Base-by-base conservation (phyloP, 1,284 basidiomycete genomes). In the Cryptococcus sp. region DNA sequence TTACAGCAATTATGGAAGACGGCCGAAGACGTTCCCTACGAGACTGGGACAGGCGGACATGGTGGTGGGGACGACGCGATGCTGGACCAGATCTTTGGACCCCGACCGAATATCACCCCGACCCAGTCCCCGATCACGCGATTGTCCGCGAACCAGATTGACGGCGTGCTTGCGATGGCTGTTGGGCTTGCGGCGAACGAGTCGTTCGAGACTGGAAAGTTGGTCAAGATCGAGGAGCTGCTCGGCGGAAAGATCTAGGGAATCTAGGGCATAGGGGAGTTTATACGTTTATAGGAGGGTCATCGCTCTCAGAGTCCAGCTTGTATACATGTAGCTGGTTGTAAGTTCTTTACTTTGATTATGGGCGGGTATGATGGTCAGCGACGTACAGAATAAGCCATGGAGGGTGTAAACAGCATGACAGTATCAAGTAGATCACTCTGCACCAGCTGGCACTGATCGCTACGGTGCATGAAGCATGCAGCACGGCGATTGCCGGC, bases 151-250 rank as follows among this genome's bases (percentile, higher is more conserved):
- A 82, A 80, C 53, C 82, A 84, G 71, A 70, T 77, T 48, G 83
- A 84, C 60, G 83, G 84, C 1, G 82, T 82, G 7, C 72, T 82
- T 64, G 83, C 84, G 2, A 75, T 85, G 60, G 83, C 83, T 5
- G 82, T 84, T 3, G 83, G 83, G 0, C 64, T 84, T 16, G 75
- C 83, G 39, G 83, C 84, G 19, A 84, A 84, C 64, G 81, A 83
- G 74, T 83, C 81, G 61, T 84, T 85, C 70, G 80, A 77, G 68
- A 81, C 77, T 2, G 82, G 80, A 17, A 74, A 82, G 64, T 80
- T 83, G 65, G 75, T 82, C 13, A 70, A 81, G 15, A 69, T 75
- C 53, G 68, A 71, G 52, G 69, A 73, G 48, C 57, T 75, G n/a
- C 53, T 75, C 7, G 73, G 73, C 31, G 62, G 66, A 3, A 54